Conservation (phyloP, 306 rosid species). For the Corylus americana region DNA sequence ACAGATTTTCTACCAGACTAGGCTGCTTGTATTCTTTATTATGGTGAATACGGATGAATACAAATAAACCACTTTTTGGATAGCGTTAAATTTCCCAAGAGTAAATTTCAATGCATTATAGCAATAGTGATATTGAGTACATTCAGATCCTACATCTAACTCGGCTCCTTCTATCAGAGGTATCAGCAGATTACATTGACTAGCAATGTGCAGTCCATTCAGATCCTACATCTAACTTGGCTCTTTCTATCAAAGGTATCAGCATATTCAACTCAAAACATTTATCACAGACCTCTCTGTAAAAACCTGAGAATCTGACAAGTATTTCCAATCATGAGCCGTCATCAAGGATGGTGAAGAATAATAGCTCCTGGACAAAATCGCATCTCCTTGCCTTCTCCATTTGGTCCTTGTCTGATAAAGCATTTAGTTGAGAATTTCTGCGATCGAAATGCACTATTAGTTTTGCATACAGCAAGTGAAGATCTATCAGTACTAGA, state of each 20-base stretch:
- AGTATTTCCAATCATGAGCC: slow-evolving; percentile 40
- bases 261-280: slow-evolving; percentile 14
- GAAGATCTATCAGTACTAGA: neutral
- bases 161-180: slow-evolving; percentile 23
- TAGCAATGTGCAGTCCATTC: slow-evolving; percentile 19
- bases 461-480: neutral
- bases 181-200: slow-evolving; percentile 12
- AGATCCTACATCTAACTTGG: slow-evolving; percentile 30
- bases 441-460: slow-evolving; percentile 39
- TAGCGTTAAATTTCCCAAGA: too few species aligned
- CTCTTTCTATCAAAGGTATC: slow-evolving; percentile 27
- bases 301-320: slow-evolving; percentile 27
- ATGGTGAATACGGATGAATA: neutral
- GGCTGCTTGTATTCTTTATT: neutral
- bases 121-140: neutral
- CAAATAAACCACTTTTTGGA: too few species aligned
- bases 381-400: slow-evolving; percentile 56
- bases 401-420: slow-evolving; percentile 51
- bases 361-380: slow-evolving; percentile 57
- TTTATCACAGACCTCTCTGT: slow-evolving; percentile 19
- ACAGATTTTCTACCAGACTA: neutral
- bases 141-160: slow-evolving; percentile 22
- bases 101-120: too few species aligned
- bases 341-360: slow-evolving; percentile 54
- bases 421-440: slow-evolving; percentile 32